A percentile compares a stretch with the other conserved stretches of the same genome.
phyloP scores from a whole-genome alignment of 2,329 filamentous ascomycete species.

The Alternaria sp. region DNA sequence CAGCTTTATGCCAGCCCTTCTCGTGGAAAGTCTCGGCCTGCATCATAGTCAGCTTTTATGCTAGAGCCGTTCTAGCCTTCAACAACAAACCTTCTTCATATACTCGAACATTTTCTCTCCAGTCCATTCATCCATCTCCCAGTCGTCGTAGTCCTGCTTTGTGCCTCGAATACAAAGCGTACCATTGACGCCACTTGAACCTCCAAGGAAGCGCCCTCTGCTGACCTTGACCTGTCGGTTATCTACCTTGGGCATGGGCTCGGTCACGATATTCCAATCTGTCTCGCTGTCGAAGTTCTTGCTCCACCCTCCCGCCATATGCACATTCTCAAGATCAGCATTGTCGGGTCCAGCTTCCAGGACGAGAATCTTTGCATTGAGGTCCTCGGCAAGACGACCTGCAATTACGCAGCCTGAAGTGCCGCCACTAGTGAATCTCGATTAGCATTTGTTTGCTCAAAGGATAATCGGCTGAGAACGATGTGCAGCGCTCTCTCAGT shows the following conservation, averaged over 20 bases:
- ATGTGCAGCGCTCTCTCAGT: background rate
- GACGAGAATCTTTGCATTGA: conserved; percentile 53
- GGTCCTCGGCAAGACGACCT: conserved; percentile 57
- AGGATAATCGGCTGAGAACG: too few relatives aligned
- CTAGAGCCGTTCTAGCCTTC: fast-evolving
- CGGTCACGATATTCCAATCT: conserved; percentile 61
- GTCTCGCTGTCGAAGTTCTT: conserved; percentile 59
- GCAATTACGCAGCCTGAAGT: conserved; percentile 61
- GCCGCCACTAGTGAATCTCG: conserved; percentile 48
- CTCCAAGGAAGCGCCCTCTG: conserved; percentile 60
- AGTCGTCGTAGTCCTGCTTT: conserved; percentile 63
- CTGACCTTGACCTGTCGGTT: conserved; percentile 58
- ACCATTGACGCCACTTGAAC: conserved; percentile 60
- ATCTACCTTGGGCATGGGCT: conserved; percentile 52
- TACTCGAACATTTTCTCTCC: conserved; percentile 65
- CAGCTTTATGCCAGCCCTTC: conserved; percentile 65
- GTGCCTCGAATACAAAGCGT: conserved; percentile 60
- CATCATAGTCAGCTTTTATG: background rate
- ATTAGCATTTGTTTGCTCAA: background rate
- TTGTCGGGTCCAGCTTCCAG: conserved; percentile 60
- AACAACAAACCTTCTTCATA: conserved; percentile 58
- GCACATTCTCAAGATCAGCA: conserved; percentile 57
- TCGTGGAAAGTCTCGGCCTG: conserved; percentile 64
- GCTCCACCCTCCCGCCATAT: conserved; percentile 61
- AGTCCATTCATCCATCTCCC: conserved; percentile 64